A percentile compares a stretch with the other conserved stretches of the same genome.
phyloP scores from a whole-genome alignment of 495 filamentous ascomycete species.

The Chlorociboria aeruginascens region DNA sequence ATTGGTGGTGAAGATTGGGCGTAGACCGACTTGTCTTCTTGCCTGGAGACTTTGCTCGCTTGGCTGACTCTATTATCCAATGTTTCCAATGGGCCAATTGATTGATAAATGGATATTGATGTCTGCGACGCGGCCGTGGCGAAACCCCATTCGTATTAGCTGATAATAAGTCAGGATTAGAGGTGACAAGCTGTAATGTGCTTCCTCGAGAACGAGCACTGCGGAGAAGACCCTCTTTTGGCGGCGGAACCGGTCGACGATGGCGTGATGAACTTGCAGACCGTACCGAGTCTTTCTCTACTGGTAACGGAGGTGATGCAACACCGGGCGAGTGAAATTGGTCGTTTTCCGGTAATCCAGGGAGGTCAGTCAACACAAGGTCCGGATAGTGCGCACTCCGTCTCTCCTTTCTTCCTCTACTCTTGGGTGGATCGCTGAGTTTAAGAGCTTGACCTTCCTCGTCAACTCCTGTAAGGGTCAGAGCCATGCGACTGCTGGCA shows the following conservation, averaged over 20 bases:
- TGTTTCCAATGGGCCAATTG: constrained; percentile 79
- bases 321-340: constrained; percentile 21
- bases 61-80: constrained; percentile 71
- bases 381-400: constrained; percentile 38
- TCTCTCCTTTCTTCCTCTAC: constrained; percentile 39
- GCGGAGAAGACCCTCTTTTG: constrained; percentile 58
- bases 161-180: constrained; percentile 50
- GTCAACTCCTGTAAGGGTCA: constrained; percentile 60
- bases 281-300: constrained; percentile 68
- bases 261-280: constrained; percentile 57
- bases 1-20: constrained; percentile 34
- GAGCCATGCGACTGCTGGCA: constrained; percentile 71
- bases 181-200: constrained; percentile 68
- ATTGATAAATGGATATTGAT: constrained; percentile 60
- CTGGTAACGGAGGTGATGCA: constrained; percentile 47
- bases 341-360: constrained; percentile 54
- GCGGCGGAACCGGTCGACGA: constrained; percentile 64
- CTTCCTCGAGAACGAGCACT: constrained; percentile 59
- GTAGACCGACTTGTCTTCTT: constrained; percentile 43
- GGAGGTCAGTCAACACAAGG: constrained; percentile 50
- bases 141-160: constrained; percentile 34
- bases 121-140: constrained; percentile 42
- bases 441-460: constrained; percentile 43
- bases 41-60: constrained; percentile 56
- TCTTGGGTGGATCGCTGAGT: constrained; percentile 41